Base-by-base conservation (phyloP, 2,329 filamentous ascomycete genomes). In the Bimuria novae-zelandiae region DNA sequence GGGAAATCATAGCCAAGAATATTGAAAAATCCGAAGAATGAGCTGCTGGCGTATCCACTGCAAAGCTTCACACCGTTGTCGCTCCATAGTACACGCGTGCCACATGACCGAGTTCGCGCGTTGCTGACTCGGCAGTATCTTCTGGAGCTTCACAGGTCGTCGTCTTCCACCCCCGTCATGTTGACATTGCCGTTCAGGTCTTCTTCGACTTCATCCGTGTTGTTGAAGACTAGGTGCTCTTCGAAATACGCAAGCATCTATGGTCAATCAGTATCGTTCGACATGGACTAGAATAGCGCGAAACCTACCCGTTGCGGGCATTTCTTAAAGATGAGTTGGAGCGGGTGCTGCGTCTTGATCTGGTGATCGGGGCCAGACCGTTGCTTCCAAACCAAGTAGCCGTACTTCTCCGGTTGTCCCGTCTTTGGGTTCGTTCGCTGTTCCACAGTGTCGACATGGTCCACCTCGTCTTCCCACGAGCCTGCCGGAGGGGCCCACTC, bases 381-480 rank as follows among this genome's bases (percentile, higher is more conserved):
- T 12, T 17, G 7, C n/a, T 85, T 87, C 89, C 90, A 93, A 11
- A 84, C 84, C 27, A 92, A 75, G 61, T 87, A 90, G 1, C 89
- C 88, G 27, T 85, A 80, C 12, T 90, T 77, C 54, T 80, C 82
- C 3, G 76, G 77, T 22, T 82, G 77, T 57, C 67, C 70, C 10
- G 68, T 72, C 48, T 65, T 68, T 17, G 63, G 61, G 32, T 75
- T 60, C 1, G 52, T 41, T 44, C 82, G 81, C 60, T 90, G 86
- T 62, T 90, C 84, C 52, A 89, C 88, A 0, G 87, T 89, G 60
- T 92, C 89, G 27, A 94, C 86, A 1, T 79, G 78, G 17, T 82
- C 79, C 21, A 93, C 84, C 2, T 89, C 80, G 10, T 90, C 84
- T 60, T 94, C 90, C 90, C 90, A 94, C 27, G 82, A 86, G 7